Conservation (phyloP, 2,329 filamentous ascomycete species). For the Apiospora pterosperma region DNA sequence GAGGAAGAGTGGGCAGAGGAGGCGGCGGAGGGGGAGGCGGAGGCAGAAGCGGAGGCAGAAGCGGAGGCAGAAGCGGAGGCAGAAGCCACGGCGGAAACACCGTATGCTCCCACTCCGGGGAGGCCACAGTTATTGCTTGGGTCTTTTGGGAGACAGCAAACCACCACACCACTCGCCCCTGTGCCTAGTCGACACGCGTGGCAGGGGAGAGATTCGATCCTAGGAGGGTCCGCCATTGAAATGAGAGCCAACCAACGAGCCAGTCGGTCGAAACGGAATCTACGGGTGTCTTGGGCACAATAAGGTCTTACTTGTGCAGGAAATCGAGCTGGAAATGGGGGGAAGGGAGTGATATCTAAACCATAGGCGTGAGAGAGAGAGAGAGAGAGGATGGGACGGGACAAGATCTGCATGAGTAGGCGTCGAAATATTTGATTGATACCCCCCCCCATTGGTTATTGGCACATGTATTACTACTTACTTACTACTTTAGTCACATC, state of each 20-base stretch:
- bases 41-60: not conserved
- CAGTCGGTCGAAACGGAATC: slow-evolving; percentile 20
- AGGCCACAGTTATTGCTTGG: slow-evolving; percentile 26
- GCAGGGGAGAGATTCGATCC: slow-evolving; percentile 19
- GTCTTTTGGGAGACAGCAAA: slow-evolving; percentile 20
- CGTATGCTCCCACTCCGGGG: slow-evolving; percentile 27
- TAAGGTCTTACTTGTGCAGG: not conserved
- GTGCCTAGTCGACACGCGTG: slow-evolving; percentile 21
- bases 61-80: not conserved
- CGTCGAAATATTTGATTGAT: not conserved
- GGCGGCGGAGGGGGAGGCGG: slow-evolving; percentile 10
- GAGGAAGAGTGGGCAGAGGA: slow-evolving; percentile 6
- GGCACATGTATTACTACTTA: too few species aligned
- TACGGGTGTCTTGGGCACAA: slow-evolving; percentile 29
- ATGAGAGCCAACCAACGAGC: slow-evolving; percentile 15
- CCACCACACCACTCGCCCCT: slow-evolving; percentile 29
- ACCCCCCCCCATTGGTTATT: not conserved
- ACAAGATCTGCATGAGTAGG: not conserved
- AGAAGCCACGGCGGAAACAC: slow-evolving; percentile 10
- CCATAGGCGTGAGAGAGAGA: not conserved
- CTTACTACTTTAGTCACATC: not conserved
- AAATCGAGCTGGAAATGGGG: not conserved
- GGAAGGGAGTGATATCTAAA: not conserved
- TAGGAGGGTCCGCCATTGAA: slow-evolving; percentile 21
- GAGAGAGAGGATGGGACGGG: not conserved